phyloP scores from a whole-genome alignment of 306 rosid genomes.

The Dryas alaskensis region DNA sequence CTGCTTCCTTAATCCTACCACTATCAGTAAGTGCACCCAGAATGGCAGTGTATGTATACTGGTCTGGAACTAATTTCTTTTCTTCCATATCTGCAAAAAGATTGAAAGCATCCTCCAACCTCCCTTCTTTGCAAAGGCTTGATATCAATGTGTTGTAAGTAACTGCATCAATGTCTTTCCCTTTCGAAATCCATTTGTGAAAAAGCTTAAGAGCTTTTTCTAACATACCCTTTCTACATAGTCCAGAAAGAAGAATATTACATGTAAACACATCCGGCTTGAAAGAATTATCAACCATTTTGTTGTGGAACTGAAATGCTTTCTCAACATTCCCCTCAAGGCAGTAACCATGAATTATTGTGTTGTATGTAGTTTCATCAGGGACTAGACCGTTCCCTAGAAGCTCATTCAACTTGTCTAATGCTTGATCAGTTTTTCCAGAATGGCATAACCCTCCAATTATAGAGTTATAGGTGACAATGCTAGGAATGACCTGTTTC shows the following conservation, averaged over 20 bases:
- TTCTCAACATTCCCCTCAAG: slow-evolving; percentile 68
- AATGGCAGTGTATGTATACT: slow-evolving; percentile 60
- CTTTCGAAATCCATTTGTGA: slow-evolving; percentile 62
- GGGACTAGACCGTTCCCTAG: slow-evolving; percentile 64
- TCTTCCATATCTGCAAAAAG: slow-evolving; percentile 67
- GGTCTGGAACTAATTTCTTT: slow-evolving; percentile 60
- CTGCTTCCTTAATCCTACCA: slow-evolving; percentile 65
- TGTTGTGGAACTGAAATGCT: slow-evolving; percentile 80
- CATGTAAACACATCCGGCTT: slow-evolving; percentile 66
- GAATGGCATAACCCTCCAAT: slow-evolving; percentile 68
- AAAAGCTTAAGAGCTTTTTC: slow-evolving; percentile 77
- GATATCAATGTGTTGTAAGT: slow-evolving; percentile 85
- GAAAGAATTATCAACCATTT: slow-evolving; percentile 62
- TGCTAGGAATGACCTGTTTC: slow-evolving; percentile 58
- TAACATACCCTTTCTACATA: slow-evolving; percentile 65
- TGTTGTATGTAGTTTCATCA: slow-evolving; percentile 68
- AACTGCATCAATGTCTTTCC: slow-evolving; percentile 55
- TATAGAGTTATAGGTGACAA: slow-evolving; percentile 64
- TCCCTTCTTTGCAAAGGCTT: slow-evolving; percentile 64
- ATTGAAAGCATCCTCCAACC: slow-evolving; percentile 57
- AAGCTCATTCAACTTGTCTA: slow-evolving; percentile 71
- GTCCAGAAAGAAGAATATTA: slow-evolving; percentile 79
- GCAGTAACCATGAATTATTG: slow-evolving; percentile 75
- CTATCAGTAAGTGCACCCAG: slow-evolving; percentile 45
- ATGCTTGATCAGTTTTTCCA: slow-evolving; percentile 65